Conservation (phyloP, 2,329 filamentous ascomycete species). For the Sporothrix variecibatus region DNA sequence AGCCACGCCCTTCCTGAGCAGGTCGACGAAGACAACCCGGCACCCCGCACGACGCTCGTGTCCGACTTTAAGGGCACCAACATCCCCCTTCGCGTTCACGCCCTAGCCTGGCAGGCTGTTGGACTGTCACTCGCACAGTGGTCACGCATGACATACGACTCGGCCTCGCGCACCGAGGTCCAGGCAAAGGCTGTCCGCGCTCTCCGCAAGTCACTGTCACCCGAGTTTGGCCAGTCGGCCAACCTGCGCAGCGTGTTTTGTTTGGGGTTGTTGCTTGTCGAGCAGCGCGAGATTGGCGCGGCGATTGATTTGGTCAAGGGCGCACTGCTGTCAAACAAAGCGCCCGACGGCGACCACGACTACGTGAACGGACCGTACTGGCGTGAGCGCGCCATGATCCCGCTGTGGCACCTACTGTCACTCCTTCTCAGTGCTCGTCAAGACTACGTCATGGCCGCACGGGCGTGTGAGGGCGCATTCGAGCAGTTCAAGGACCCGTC, state of each 20-base stretch:
- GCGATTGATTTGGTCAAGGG: conserved; percentile 82
- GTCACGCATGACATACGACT: conserved; percentile 79
- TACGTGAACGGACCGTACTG: conserved; percentile 53
- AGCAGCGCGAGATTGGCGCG: conserved; percentile 75
- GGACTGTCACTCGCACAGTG: conserved; percentile 85
- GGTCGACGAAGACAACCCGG: conserved; percentile 28
- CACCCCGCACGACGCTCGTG: conserved; percentile 29
- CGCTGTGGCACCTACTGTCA: conserved; percentile 88
- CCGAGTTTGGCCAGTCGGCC: conserved; percentile 64
- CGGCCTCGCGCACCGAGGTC: conserved; percentile 67
- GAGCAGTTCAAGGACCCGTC: conserved; percentile 79
- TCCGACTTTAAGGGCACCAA: conserved; percentile 29
- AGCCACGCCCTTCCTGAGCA: conserved; percentile 37
- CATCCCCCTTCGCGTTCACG: conserved; percentile 63
- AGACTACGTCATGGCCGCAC: conserved; percentile 76
- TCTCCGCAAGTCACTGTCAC: conserved; percentile 71
- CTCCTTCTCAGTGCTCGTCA: conserved; percentile 83
- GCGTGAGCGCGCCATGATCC: conserved; percentile 68
- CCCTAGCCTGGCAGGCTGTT: conserved; percentile 77
- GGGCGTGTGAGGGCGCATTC: conserved; percentile 86
- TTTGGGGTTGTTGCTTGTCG: conserved; percentile 80
- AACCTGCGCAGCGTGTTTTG: conserved; percentile 79
- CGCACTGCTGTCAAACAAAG: conserved; percentile 65
- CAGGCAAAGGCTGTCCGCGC: conserved; percentile 76
- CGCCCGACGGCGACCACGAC: conserved; percentile 47